A percentile compares a stretch with the other conserved stretches of the same genome.
Evolutionary conservation across 202 grass and related monocot genomes (phyloP).

Genomic region (Zizania palustris): DNA sequence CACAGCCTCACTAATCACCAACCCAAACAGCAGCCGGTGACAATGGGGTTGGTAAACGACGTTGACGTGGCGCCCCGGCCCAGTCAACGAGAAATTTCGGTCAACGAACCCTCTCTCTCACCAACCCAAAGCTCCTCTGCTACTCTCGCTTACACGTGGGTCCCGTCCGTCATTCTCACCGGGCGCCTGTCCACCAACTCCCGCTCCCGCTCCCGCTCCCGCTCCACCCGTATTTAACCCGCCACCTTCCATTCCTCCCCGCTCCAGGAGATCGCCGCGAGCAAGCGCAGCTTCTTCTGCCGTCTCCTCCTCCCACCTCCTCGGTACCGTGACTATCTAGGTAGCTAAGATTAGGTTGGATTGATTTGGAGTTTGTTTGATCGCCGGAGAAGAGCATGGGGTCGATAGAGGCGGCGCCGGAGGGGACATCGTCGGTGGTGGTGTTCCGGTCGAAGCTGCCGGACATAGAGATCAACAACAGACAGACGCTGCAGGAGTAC

Average conservation of each 20-base stretch:
- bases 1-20: neutral
- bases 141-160: neutral
- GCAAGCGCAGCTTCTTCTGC: neutral
- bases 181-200: conserved; percentile 53
- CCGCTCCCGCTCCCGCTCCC: conserved; percentile 1
- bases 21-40: conserved; percentile 3
- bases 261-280: conserved; percentile 55
- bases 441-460: conserved; percentile 85
- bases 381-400: conserved; percentile 44
- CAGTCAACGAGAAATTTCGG: too few species aligned
- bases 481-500: conserved; percentile 73
- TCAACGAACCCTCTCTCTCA: too few species aligned
- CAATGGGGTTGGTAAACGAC: conserved; percentile 54
- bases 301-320: neutral
- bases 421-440: neutral
- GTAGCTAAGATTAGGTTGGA: neutral
- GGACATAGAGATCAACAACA: conserved; percentile 73
- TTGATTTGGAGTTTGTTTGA: too few species aligned
- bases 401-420: conserved; percentile 33
- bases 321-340: neutral
- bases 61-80: conserved; percentile 29
- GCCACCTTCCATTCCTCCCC: conserved; percentile 35
- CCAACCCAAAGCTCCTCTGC: conserved; percentile 24
- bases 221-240: conserved; percentile 52
- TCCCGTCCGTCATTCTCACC: neutral